Evolutionary conservation across 352 stramenopile species (phyloP).

Genomic region (Phytophthora pluvialis): DNA sequence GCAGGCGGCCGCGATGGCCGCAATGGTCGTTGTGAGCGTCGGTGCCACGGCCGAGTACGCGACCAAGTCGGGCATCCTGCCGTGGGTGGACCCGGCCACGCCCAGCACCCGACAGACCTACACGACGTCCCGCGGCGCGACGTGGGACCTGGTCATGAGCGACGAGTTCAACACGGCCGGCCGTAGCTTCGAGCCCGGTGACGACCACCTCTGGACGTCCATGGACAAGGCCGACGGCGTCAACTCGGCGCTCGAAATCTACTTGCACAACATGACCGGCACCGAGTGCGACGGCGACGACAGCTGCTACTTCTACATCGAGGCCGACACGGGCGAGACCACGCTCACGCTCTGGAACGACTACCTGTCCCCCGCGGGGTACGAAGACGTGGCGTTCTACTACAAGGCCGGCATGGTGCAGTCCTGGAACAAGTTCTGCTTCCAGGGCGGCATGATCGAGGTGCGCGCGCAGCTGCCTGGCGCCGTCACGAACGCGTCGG

Average conservation of each 20-base stretch:
- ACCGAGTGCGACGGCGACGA: slow-evolving; percentile 18
- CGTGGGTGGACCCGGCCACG: slow-evolving; percentile 72
- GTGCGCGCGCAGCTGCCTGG: slow-evolving; percentile 88
- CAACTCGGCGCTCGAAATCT: slow-evolving; percentile 73
- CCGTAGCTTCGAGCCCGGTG: slow-evolving; percentile 90
- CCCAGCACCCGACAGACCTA: slow-evolving; percentile 49
- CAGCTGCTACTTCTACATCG: slow-evolving; percentile 71
- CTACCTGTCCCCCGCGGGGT: slow-evolving; percentile 60
- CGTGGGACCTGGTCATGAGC: slow-evolving; percentile 76
- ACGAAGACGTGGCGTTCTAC: slow-evolving; percentile 53
- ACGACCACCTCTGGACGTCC: slow-evolving; percentile 94
- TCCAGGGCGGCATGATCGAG: slow-evolving; percentile 92
- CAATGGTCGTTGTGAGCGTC: neutral
- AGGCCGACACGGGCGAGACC: slow-evolving; percentile 44
- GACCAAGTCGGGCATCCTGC: slow-evolving; percentile 62
- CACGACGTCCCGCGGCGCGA: slow-evolving; percentile 56
- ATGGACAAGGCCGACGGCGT: slow-evolving; percentile 76
- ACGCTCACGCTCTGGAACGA: slow-evolving; percentile 65
- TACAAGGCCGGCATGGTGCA: slow-evolving; percentile 89
- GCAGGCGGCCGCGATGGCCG: neutral
- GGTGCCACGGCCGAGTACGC: slow-evolving; percentile 31
- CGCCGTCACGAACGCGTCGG: slow-evolving; percentile 50
- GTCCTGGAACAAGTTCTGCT: slow-evolving; percentile 96
- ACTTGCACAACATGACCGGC: slow-evolving; percentile 74
- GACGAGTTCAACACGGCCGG: slow-evolving; percentile 75